Evolutionary conservation across 306 rosid species (phyloP), one percentile per base, ranked within the genome.

Genomic region (Chamaecrista fasciculata): DNA sequence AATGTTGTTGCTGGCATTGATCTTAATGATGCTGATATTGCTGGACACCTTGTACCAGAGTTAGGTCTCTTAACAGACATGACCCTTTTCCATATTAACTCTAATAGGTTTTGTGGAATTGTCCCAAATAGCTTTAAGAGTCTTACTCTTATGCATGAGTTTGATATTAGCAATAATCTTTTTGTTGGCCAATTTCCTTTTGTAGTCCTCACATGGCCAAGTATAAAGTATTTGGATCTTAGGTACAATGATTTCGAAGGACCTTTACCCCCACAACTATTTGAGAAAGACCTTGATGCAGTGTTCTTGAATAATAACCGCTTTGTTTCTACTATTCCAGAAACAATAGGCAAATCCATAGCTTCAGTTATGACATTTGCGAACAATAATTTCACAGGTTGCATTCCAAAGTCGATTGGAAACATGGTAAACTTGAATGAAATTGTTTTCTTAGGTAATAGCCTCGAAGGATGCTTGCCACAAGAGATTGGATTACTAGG

Each of bases 281-380:
- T 82, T 53, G 78, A 82, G 55, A 87, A 76, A 18, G 63, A 82
- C 0, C 69, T 81, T 19, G 96, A 90, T 70, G 96, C 96, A 4
- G 8, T 90, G 44, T 83, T 90, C 40, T 52, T 90, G 70, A 90
- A 90, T 77, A 42, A 90, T 63, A 90, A 90, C 31, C 84, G 91
- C n/a, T 90, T 90, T 72, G 26, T 69, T 33, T 84, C 84, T 5
- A 7, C 8, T 19, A 78, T 90, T 31, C 95, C 95, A n/a, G 83
- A 84, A 9, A 87, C 69, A 0, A 8, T 84, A 1, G 92, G 98
- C 3, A 79, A 87, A 36, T 87, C 96, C 19, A 66, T 42, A 0
- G 91, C 68, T 14, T 81, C 96, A 0, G 85, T 90, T 18, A 68
- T 87, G 19, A 74, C 71, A 4, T 83, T 92, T 15, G 96, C 89